Evolutionary conservation across 345 rosid species (phyloP).

Genomic region (Acer saccharum): DNA sequence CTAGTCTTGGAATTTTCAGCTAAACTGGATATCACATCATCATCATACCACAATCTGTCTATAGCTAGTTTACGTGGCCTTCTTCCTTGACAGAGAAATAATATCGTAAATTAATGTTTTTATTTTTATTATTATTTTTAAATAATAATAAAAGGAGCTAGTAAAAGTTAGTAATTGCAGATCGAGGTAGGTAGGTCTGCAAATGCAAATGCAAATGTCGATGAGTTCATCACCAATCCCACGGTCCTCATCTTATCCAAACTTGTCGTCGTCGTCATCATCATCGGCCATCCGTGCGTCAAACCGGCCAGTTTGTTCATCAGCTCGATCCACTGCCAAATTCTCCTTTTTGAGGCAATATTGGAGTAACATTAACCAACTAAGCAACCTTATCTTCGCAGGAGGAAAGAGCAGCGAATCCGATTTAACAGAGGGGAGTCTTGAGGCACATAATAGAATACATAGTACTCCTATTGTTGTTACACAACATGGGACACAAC

Average conservation of each 20-base stretch:
- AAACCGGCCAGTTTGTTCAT: constrained; percentile 20
- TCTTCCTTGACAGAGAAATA: neutral
- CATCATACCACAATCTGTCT: neutral
- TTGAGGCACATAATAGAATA: constrained; percentile 45
- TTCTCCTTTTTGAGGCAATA: constrained; percentile 33
- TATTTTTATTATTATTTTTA: too few species aligned
- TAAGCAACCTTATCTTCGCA: constrained; percentile 16
- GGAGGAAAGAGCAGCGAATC: constrained; percentile 27
- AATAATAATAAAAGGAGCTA: neutral
- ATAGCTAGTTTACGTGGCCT: neutral
- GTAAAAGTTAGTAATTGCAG: neutral
- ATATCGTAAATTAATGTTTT: too few species aligned
- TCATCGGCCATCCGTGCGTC: constrained; percentile 2
- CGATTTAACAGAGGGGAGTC: constrained; percentile 46
- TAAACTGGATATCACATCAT: neutral
- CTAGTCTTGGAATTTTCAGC: neutral
- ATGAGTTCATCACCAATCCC: constrained; percentile 24
- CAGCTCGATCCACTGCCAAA: constrained; percentile 11
- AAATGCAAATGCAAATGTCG: constrained; percentile 27
- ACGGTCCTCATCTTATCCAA: constrained; percentile 30
- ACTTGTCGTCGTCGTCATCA: neutral
- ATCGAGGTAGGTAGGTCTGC: neutral
- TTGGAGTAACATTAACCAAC: constrained; percentile 32
- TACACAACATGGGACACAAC: neutral
- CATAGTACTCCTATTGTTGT: constrained; percentile 15